phyloP scores from a whole-genome alignment of 1,284 basidiomycete species.

The Kwoniella shivajii region DNA sequence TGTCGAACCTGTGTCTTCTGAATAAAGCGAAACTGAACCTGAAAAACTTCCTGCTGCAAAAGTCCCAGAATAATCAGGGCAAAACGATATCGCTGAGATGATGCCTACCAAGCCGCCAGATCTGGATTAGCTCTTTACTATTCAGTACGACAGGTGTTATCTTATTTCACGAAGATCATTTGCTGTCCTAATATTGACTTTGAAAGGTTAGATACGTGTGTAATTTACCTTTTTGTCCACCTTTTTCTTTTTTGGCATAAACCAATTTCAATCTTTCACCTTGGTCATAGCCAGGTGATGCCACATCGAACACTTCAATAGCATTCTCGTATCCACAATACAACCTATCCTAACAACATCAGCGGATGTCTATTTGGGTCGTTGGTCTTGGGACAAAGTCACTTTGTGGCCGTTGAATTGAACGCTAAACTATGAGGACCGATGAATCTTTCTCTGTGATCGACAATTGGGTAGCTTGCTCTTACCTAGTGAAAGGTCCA shows the following conservation, averaged over 20 bases:
- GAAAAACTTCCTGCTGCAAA: conserved; percentile 68
- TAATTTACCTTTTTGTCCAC: conserved; percentile 76
- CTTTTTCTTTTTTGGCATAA: conserved; percentile 73
- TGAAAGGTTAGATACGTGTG: too few relatives aligned
- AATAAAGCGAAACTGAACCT: conserved; percentile 71
- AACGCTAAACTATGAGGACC: conserved; percentile 82
- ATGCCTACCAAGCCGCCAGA: conserved; percentile 63
- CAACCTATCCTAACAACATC: conserved; percentile 58
- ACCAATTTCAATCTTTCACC: conserved; percentile 70
- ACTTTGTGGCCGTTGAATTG: conserved; percentile 70
- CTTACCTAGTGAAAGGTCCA: conserved; percentile 66
- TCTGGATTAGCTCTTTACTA: neutral
- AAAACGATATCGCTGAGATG: conserved; percentile 78
- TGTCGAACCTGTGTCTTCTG: conserved; percentile 61
- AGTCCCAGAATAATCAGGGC: conserved; percentile 65
- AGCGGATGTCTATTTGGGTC: neutral
- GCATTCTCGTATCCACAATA: conserved; percentile 89
- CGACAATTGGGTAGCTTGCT: conserved; percentile 87
- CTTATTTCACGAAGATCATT: neutral
- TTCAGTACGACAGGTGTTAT: neutral
- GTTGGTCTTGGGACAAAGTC: neutral
- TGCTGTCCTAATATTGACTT: too few relatives aligned
- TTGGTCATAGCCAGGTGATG: conserved; percentile 48
- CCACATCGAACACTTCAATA: conserved; percentile 82
- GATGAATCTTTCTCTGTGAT: conserved; percentile 83